Conservation (phyloP, 169 alveolate genomes). For the Cryptosporidium bovis region DNA sequence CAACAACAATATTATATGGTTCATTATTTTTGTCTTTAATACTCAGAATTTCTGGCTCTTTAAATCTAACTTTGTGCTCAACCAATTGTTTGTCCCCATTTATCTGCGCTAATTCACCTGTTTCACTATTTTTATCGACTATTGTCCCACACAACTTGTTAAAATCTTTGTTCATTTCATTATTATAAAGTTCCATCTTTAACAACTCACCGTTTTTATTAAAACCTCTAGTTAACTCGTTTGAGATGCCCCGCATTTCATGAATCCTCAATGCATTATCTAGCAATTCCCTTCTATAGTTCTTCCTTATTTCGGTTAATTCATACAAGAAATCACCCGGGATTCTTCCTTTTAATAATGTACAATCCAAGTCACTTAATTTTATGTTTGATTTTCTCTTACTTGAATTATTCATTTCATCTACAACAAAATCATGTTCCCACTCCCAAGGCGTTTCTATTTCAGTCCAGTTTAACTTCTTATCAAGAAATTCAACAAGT, state of each 20-base stretch:
- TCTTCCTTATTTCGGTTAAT: slow-evolving; percentile 51
- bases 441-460: slow-evolving; percentile 71
- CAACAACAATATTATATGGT: slow-evolving; percentile 19
- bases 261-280: slow-evolving; percentile 21
- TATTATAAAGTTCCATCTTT: slow-evolving; percentile 38
- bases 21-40: background rate
- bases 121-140: background rate
- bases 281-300: slow-evolving; percentile 27
- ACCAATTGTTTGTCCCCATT: background rate
- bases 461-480: slow-evolving; percentile 53
- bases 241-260: slow-evolving; percentile 46
- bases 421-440: slow-evolving; percentile 57
- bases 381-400: slow-evolving; percentile 10
- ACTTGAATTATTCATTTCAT: slow-evolving; percentile 18
- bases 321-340: slow-evolving; percentile 58
- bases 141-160: background rate
- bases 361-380: slow-evolving; percentile 42
- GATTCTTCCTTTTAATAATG: slow-evolving; percentile 5
- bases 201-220: slow-evolving; percentile 2
- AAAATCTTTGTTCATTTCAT: background rate
- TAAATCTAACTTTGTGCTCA: slow-evolving; percentile 10
- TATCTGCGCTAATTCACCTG: background rate
- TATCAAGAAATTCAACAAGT: slow-evolving; percentile 48
- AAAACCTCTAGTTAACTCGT: background rate
- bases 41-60: background rate